phyloP scores from a whole-genome alignment of 23 red algal species.

The Gracilaria domingensis region DNA sequence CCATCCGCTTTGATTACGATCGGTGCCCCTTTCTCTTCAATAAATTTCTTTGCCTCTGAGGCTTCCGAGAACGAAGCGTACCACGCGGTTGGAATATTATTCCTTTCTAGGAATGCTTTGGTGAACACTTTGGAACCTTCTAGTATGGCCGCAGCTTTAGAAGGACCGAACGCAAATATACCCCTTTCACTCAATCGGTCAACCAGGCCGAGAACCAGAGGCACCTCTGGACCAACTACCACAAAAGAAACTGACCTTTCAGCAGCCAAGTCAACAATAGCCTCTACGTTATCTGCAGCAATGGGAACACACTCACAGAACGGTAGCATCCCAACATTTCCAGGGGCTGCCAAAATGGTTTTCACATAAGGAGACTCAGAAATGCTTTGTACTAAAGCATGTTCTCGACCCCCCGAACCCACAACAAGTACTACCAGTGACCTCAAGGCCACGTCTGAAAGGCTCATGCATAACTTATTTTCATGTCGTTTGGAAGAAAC shows the following conservation, averaged over 20 bases:
- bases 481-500: neutral
- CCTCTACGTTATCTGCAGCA: constrained; percentile 56
- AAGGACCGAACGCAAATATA: constrained; percentile 89
- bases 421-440: constrained; percentile 85
- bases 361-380: constrained; percentile 71
- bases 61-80: constrained; percentile 70
- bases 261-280: constrained; percentile 59
- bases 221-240: constrained; percentile 89
- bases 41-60: constrained; percentile 60
- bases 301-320: constrained; percentile 51
- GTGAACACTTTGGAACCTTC: constrained; percentile 93
- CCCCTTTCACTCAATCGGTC: constrained; percentile 65
- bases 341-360: constrained; percentile 76
- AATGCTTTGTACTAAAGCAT: constrained; percentile 84
- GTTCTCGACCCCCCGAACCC: constrained; percentile 92
- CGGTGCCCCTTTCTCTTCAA: constrained; percentile 62
- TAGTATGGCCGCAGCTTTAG: constrained; percentile 75
- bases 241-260: constrained; percentile 77
- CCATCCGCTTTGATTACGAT: constrained; percentile 97
- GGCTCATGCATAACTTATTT: constrained; percentile 33
- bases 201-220: constrained; percentile 88
- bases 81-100: constrained; percentile 91
- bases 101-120: constrained; percentile 86
- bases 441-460: constrained; percentile 34
- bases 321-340: constrained; percentile 84